Conservation (phyloP, 257 asterid genomes). For the Solanum peruvianum region DNA sequence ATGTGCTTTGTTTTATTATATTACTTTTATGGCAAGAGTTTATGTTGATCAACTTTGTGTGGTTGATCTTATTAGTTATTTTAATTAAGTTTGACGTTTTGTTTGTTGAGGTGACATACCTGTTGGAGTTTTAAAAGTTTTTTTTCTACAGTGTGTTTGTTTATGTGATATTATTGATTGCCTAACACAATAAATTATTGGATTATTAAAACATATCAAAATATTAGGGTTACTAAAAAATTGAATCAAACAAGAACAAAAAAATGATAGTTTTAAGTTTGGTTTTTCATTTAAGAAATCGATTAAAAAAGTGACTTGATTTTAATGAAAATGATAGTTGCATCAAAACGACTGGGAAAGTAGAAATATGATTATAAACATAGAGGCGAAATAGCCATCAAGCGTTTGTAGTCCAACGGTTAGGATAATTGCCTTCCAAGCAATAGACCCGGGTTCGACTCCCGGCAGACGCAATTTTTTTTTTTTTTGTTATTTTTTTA, state of each 20-base stretch:
- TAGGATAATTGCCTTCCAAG: conserved; percentile 99
- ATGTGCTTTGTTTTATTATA: not conserved
- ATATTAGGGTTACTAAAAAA: not conserved
- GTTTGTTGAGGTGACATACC: not conserved
- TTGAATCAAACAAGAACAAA: not conserved
- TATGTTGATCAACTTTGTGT: not conserved
- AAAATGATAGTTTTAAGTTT: not conserved
- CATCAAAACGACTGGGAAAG: too few species aligned
- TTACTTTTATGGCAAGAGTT: not conserved
- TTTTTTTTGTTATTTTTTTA: too few species aligned
- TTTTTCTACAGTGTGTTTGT: not conserved
- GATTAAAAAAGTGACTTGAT: not conserved
- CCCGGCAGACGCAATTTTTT: conserved; percentile 63
- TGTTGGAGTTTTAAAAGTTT: not conserved
- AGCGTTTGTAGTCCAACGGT: not conserved
- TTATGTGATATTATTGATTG: not conserved
- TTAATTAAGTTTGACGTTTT: not conserved
- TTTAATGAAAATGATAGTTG: too few species aligned
- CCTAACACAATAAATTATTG: not conserved
- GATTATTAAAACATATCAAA: not conserved
- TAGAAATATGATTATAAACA: fast-evolving
- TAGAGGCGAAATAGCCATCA: too few species aligned
- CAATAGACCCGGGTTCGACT: conserved; percentile 99
- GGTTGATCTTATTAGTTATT: not conserved
- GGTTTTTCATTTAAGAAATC: not conserved